Conservation (phyloP, 2,329 filamentous ascomycete species). For the Talaromyces albobiverticillius region DNA sequence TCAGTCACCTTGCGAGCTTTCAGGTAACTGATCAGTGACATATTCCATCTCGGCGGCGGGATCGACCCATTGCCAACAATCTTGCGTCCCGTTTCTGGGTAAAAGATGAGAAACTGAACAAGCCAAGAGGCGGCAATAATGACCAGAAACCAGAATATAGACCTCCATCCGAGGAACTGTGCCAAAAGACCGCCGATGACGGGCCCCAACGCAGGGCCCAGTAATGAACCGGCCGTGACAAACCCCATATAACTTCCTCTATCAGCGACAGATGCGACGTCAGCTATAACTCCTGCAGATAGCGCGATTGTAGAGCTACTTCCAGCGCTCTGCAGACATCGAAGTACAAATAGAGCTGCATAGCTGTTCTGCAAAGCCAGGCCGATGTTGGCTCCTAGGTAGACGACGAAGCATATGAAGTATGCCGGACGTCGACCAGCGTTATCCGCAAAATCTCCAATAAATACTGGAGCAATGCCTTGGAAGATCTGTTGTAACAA, state of each 20-base stretch:
- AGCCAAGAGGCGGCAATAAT: constrained; percentile 44
- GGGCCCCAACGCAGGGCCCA: constrained; percentile 35
- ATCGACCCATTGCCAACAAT: constrained; percentile 40
- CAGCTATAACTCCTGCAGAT: constrained; percentile 37
- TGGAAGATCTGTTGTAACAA: constrained; percentile 54
- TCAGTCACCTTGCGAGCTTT: constrained; percentile 23
- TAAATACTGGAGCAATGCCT: constrained; percentile 52
- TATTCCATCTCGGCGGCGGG: constrained; percentile 35
- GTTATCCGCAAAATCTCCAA: constrained; percentile 52
- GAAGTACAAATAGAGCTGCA: constrained; percentile 32
- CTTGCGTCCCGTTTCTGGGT: constrained; percentile 37
- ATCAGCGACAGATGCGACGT: constrained; percentile 37
- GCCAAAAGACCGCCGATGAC: constrained; percentile 34
- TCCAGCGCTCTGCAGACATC: constrained; percentile 37
- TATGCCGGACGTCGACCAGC: constrained; percentile 52
- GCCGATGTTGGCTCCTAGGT: constrained; percentile 38
- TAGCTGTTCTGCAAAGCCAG: constrained; percentile 36
- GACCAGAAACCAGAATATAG: constrained; percentile 49
- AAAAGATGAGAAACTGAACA: constrained; percentile 32
- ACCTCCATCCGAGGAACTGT: constrained; percentile 38
- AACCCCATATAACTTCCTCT: constrained; percentile 42
- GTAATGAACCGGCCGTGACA: constrained; percentile 29
- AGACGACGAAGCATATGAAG: constrained; percentile 50
- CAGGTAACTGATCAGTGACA: constrained; percentile 29
- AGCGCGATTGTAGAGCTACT: constrained; percentile 42